A percentile compares a stretch with the other conserved stretches of the same genome.
Conservation (phyloP, 495 filamentous ascomycete species). For the Podospora comata region DNA sequence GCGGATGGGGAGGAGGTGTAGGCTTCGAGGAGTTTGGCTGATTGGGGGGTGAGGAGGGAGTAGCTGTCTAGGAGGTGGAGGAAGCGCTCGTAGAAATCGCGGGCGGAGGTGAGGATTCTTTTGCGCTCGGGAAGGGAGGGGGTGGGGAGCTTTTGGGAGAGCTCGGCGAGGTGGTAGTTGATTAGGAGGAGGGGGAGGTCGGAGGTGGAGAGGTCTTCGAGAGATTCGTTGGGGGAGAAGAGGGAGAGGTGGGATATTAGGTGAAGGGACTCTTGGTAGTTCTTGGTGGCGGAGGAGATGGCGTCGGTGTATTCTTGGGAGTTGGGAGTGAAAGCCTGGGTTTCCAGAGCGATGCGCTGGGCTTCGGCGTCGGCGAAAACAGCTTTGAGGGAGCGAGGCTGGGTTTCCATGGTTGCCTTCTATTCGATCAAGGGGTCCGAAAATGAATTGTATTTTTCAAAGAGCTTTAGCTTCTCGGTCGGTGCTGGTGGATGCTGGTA, state of each 20-base stretch:
- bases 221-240: slow-evolving; percentile 84
- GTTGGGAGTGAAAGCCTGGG: slow-evolving; percentile 43
- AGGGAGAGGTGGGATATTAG: slow-evolving; percentile 68
- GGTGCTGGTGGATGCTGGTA: neutral
- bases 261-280: slow-evolving; percentile 68
- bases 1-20: slow-evolving; percentile 63
- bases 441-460: neutral
- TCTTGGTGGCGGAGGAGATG: slow-evolving; percentile 60
- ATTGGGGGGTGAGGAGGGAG: slow-evolving; percentile 60
- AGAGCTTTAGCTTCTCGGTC: neutral
- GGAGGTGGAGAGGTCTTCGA: slow-evolving; percentile 84
- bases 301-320: slow-evolving; percentile 62
- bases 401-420: slow-evolving; percentile 17
- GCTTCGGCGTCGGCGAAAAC: slow-evolving; percentile 55
- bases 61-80: slow-evolving; percentile 75
- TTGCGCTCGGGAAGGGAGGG: slow-evolving; percentile 59
- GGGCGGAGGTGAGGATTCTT: slow-evolving; percentile 56
- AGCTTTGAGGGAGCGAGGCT: slow-evolving; percentile 42
- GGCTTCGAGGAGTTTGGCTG: slow-evolving; percentile 67
- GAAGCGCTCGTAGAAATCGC: slow-evolving; percentile 70
- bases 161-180: slow-evolving; percentile 34
- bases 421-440: neutral
- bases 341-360: slow-evolving; percentile 38
- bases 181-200: slow-evolving; percentile 66
- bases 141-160: slow-evolving; percentile 46